Percentiles rank a stretch among this genome's conserved stretches.
These are phyloP conservation scores for Lenzites betulinus DNA, from an alignment of 768 basidiomycete genomes.

Conservation along the genomic window DNA sequence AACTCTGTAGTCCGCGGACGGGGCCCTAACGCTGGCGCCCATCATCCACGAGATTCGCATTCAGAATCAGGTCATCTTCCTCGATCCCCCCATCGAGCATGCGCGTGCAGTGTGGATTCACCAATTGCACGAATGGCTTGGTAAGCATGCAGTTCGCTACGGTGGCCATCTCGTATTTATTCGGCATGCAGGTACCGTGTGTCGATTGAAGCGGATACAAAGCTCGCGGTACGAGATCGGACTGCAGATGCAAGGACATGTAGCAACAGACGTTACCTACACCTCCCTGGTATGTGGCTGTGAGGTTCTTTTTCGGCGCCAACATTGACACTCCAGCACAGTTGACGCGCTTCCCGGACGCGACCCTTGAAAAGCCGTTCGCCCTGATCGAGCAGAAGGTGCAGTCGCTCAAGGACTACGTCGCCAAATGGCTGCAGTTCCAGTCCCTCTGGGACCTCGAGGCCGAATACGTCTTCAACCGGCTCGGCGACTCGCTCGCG, in stretches of 20 bases:
- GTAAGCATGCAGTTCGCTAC: conserved; percentile 34
- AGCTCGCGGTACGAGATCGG: conserved; percentile 98
- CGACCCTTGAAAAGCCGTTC: conserved; percentile 80
- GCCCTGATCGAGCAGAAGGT: conserved; percentile 85
- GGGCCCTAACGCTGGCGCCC: conserved; percentile 75
- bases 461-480: conserved; percentile 93
- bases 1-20: conserved; percentile 60
- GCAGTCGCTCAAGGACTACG: conserved; percentile 85
- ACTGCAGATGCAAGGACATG: conserved; percentile 79
- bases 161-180: neutral
- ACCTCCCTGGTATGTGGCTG: conserved; percentile 66
- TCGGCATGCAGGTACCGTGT: conserved; percentile 67
- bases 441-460: conserved; percentile 99
- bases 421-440: conserved; percentile 98
- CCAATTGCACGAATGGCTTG: conserved; percentile 89
- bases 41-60: conserved; percentile 96
- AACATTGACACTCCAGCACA: conserved; percentile 33
- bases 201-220: conserved; percentile 83
- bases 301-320: neutral
- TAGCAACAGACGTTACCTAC: conserved; percentile 72
- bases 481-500: conserved; percentile 89
- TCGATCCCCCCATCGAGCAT: conserved; percentile 96
- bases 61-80: conserved; percentile 98
- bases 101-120: conserved; percentile 88
- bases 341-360: conserved; percentile 75